Conservation (phyloP, 495 filamentous ascomycete genomes). For the Cairneyella variabilis region DNA sequence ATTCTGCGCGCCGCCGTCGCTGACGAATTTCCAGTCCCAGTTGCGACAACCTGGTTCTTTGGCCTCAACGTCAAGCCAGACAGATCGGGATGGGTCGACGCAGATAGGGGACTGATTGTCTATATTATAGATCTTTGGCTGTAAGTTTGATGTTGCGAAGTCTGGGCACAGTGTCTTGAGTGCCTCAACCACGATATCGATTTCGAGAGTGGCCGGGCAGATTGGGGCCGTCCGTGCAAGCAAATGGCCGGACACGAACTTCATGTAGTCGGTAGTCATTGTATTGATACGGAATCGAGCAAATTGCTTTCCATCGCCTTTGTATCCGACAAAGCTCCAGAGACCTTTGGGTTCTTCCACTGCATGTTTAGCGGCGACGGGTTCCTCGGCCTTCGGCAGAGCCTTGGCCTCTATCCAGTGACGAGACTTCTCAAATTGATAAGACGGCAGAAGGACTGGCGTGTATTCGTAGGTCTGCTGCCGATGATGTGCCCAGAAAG, state of each 20-base stretch:
- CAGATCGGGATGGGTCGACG: slow-evolving; percentile 32
- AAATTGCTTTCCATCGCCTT: slow-evolving; percentile 25
- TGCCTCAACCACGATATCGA: slow-evolving; percentile 41
- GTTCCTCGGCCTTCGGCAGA: background rate
- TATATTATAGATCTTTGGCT: slow-evolving; percentile 36
- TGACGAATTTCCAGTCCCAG: slow-evolving; percentile 26
- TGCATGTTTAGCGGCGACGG: background rate
- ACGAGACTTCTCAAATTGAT: slow-evolving; percentile 36
- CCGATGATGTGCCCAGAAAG: slow-evolving; percentile 46
- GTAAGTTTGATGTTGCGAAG: background rate
- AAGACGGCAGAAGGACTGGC: slow-evolving; percentile 34
- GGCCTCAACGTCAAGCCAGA: slow-evolving; percentile 36
- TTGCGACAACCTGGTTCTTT: slow-evolving; percentile 8
- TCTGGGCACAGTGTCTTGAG: slow-evolving; percentile 36
- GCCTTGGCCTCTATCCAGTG: slow-evolving; percentile 29
- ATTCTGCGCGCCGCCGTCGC: background rate
- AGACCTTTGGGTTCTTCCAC: slow-evolving; percentile 23
- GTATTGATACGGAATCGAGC: slow-evolving; percentile 40
- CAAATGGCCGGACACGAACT: slow-evolving; percentile 33
- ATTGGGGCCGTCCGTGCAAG: slow-evolving; percentile 39
- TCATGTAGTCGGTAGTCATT: slow-evolving; percentile 26
- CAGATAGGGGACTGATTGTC: slow-evolving; percentile 40
- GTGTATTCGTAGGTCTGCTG: slow-evolving; percentile 32
- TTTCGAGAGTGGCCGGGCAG: slow-evolving; percentile 41
- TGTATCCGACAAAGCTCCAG: slow-evolving; percentile 34